phyloP scores from a whole-genome alignment of 2,329 filamentous ascomycete genomes.

The Herpotrichia juniperi region DNA sequence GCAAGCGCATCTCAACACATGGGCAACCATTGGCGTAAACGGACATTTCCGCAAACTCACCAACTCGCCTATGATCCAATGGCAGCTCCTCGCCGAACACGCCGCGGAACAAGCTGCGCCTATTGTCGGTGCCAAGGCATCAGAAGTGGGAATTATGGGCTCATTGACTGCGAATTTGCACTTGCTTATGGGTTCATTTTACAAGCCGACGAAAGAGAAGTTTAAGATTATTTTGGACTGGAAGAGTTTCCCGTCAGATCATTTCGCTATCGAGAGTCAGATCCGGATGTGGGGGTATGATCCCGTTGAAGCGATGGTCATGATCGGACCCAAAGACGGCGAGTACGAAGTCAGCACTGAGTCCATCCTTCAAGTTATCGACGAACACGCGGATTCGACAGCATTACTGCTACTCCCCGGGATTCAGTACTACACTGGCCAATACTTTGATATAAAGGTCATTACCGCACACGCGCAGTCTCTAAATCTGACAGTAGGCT shows the following conservation, averaged over 20 bases:
- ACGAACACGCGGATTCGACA: conserved; percentile 72
- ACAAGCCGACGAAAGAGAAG: conserved; percentile 67
- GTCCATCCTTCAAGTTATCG: conserved; percentile 73
- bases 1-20: conserved; percentile 76
- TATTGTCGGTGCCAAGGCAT: conserved; percentile 73
- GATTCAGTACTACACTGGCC: conserved; percentile 90
- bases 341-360: conserved; percentile 67
- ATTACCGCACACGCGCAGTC: conserved; percentile 79
- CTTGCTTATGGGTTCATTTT: conserved; percentile 84
- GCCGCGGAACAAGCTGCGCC: conserved; percentile 72
- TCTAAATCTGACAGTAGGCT: conserved; percentile 75
- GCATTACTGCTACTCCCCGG: conserved; percentile 81
- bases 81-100: conserved; percentile 78
- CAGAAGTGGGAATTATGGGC: conserved; percentile 87
- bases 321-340: conserved; percentile 69
- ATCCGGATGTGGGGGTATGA: conserved; percentile 72
- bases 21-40: conserved; percentile 81
- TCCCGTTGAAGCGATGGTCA: conserved; percentile 69
- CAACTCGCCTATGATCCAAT: conserved; percentile 72
- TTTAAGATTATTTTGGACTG: conserved; percentile 86
- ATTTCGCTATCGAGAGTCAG: conserved; percentile 84
- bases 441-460: conserved; percentile 78
- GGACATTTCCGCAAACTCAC: conserved; percentile 77
- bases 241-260: conserved; percentile 87
- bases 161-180: conserved; percentile 83